Conservation (phyloP, 2,329 filamentous ascomycete species). For the Colletotrichum gigasporum region DNA sequence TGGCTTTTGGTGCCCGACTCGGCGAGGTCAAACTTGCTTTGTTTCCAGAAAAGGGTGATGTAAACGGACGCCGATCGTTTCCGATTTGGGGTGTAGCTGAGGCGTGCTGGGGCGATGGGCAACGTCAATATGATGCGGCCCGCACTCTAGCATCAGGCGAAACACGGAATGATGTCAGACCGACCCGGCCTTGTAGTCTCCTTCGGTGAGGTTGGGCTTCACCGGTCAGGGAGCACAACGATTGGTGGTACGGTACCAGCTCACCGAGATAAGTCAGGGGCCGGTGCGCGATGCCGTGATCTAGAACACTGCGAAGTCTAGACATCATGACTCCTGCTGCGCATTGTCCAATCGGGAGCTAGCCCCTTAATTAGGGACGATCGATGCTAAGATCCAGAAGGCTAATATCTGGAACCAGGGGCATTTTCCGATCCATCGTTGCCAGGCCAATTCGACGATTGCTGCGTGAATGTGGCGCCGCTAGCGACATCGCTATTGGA, state of each 20-base stretch:
- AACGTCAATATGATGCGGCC: constrained; percentile 29
- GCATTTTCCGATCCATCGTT: neutral
- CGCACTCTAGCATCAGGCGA: constrained; percentile 9
- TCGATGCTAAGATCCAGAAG: neutral
- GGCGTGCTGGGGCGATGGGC: constrained; percentile 15
- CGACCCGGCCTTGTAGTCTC: neutral
- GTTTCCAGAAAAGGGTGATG: constrained; percentile 6
- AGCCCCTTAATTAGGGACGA: constrained; percentile 11
- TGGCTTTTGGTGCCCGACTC: constrained; percentile 13
- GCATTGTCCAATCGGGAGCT: constrained; percentile 13
- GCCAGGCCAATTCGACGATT: neutral
- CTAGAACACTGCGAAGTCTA: neutral
- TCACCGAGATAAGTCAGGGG: constrained; percentile 2
- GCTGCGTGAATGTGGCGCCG: constrained; percentile 12
- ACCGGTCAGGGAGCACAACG: neutral
- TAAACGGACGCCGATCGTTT: constrained; percentile 21
- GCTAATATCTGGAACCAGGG: neutral
- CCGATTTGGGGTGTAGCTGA: neutral
- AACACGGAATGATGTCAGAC: constrained; percentile 28
- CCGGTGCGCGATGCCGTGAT: neutral
- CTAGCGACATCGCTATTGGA: constrained; percentile 18
- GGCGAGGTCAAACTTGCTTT: constrained; percentile 25
- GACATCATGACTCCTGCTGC: neutral
- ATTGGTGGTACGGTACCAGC: too few species aligned
- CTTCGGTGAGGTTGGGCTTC: neutral